A percentile compares a stretch with the other conserved stretches of the same genome.
phyloP scores from a whole-genome alignment of 1,284 basidiomycete genomes.

The Hortiboletus rubellus region DNA sequence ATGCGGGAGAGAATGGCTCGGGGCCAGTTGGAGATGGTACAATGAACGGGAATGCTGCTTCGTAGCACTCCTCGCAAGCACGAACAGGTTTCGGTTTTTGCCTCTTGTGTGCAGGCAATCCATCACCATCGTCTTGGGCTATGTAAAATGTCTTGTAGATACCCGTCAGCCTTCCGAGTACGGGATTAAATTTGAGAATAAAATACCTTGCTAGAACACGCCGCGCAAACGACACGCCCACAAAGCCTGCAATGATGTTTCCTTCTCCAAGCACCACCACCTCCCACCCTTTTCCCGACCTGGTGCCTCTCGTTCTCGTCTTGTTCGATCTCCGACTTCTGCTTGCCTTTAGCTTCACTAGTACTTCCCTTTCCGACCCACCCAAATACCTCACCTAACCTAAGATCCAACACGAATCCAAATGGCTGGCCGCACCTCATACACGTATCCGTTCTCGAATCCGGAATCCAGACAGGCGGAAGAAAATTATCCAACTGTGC shows the following conservation, averaged over 20 bases:
- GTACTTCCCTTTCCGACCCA: constrained; percentile 24
- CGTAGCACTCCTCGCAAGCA: constrained; percentile 84
- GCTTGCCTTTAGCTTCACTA: constrained; percentile 13
- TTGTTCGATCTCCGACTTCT: constrained; percentile 10
- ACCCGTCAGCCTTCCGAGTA: not conserved
- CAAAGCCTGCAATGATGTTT: constrained; percentile 91
- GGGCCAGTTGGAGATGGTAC: constrained; percentile 31
- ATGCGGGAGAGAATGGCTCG: constrained; percentile 3
- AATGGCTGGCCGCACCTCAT: constrained; percentile 82
- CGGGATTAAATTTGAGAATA: not conserved
- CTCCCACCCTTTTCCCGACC: constrained; percentile 13
- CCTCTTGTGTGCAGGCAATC: constrained; percentile 40
- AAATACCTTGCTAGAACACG: constrained; percentile 75
- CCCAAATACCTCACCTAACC: constrained; percentile 29
- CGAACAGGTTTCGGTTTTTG: constrained; percentile 65
- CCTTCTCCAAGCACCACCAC: constrained; percentile 52
- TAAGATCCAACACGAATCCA: constrained; percentile 54
- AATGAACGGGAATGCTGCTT: constrained; percentile 72
- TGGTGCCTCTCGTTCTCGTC: constrained; percentile 11
- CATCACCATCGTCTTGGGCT: constrained; percentile 48
- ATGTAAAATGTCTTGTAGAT: constrained; percentile 72
- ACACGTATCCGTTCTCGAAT: constrained; percentile 76
- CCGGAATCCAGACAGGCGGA: constrained; percentile 91
- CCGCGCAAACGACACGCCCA: constrained; percentile 82
- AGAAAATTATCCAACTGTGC: constrained; percentile 76